Evolutionary conservation across 2,329 filamentous ascomycete genomes (phyloP), one percentile per base, ranked within the genome.

Genomic region (Cadophora malorum): DNA sequence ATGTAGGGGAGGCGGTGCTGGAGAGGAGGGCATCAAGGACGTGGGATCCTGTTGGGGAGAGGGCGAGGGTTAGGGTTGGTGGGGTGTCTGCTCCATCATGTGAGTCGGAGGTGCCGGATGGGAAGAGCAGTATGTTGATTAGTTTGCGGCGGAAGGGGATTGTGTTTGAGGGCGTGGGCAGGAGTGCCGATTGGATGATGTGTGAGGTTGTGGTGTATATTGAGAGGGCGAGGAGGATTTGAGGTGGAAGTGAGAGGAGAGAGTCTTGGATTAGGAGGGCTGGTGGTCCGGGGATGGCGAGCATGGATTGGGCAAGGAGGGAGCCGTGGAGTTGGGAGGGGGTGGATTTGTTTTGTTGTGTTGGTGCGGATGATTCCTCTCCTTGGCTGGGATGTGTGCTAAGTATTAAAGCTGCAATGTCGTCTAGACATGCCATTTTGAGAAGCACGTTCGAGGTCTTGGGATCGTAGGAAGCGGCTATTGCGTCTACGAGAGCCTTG

Each of bases 231-330:
- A 93, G 77, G 65, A 90, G 83, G 25, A 81, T 85, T 64, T 83
- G 86, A 56, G 80, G 78, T 12, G 83, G 81, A 72, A 91, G 84
- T 4, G 86, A 82, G 23, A 90, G 81, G 28, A 96, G 80, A n/a
- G 90, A 87, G 19, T 89, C 86, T 76, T 96, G 92, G 38, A 97
- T 86, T 12, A 94, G 84, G 62, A 87, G 87, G 66, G 87, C 85
- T 1, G 94, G 83, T 0, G 85, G 79, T 0, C 93, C 93, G 0
- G 91, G 87, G 31, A 93, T 90, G 8, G 86, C 81, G 62, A 98
- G 87, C 82, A 99, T 91, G 4, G 91, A 82, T 70, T 96, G 90
- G 9, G 92, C 90, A 33, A 99, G 85, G 58, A 97, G 85, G 23
- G 92, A 93, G 68, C 91, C 93, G 81, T 99, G 94, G 77, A 93